These are phyloP conservation scores for Raffaelea ambrosiae DNA, from an alignment of 2,329 filamentous ascomycete species.

Conservation along the genomic window DNA sequence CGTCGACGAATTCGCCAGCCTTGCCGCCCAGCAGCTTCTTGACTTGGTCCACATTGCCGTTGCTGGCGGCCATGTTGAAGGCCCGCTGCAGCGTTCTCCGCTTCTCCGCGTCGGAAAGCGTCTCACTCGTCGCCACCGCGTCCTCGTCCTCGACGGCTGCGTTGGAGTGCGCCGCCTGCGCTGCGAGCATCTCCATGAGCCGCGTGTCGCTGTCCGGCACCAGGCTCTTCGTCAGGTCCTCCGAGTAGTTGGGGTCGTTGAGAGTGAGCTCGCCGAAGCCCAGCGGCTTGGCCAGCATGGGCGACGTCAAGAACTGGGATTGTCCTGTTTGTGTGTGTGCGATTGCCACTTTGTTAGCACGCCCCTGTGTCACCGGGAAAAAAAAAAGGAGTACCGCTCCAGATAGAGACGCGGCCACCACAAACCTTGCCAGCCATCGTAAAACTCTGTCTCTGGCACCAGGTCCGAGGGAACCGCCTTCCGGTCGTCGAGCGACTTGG, in stretches of 20 bases:
- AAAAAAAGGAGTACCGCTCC: slow-evolving; percentile 7
- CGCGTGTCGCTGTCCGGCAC: slow-evolving; percentile 72
- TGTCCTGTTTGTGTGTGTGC: slow-evolving; percentile 55
- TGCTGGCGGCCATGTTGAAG: slow-evolving; percentile 91
- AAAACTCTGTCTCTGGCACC: slow-evolving; percentile 85
- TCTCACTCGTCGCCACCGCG: slow-evolving; percentile 65
- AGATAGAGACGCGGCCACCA: slow-evolving; percentile 10
- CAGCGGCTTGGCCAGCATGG: slow-evolving; percentile 74
- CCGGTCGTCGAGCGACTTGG: slow-evolving; percentile 85
- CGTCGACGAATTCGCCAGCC: slow-evolving; percentile 67
- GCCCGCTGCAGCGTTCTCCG: slow-evolving; percentile 73
- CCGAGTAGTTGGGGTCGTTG: slow-evolving; percentile 61
- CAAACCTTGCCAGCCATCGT: slow-evolving; percentile 94
- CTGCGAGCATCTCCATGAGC: slow-evolving; percentile 91
- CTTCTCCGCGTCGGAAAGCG: slow-evolving; percentile 69
- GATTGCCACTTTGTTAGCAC: neutral
- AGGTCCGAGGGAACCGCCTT: slow-evolving; percentile 56
- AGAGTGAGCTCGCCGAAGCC: slow-evolving; percentile 75
- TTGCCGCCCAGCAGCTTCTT: slow-evolving; percentile 65
- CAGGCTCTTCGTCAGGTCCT: slow-evolving; percentile 45
- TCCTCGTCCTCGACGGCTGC: slow-evolving; percentile 74
- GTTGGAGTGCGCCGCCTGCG: slow-evolving; percentile 72
- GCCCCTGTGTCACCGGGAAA: too few relatives aligned
- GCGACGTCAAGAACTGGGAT: slow-evolving; percentile 87
- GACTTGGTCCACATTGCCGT: slow-evolving; percentile 81